Conservation (phyloP, 495 filamentous ascomycete species). For the Penicillium nucicola region DNA sequence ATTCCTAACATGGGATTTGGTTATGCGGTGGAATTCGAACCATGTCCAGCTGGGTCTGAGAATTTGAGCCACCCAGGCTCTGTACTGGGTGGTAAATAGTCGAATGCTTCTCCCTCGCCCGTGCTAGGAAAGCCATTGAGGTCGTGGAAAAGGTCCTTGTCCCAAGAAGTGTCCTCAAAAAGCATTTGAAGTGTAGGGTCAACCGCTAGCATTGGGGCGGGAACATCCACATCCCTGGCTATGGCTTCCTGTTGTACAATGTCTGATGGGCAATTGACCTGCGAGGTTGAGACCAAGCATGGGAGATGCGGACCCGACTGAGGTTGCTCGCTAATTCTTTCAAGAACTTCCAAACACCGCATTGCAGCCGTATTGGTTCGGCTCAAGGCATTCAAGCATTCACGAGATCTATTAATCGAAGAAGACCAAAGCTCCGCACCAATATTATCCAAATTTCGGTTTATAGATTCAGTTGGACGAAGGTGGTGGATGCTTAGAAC, state of each 20-base stretch:
- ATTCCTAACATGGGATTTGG: too few relatives aligned
- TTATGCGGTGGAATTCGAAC: too few relatives aligned
- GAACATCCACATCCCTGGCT: background rate
- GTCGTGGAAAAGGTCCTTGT: slow-evolving; percentile 16
- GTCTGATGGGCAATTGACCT: background rate
- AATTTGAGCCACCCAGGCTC: background rate
- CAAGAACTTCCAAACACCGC: slow-evolving; percentile 14
- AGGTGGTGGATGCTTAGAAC: slow-evolving; percentile 18
- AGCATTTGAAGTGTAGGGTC: slow-evolving; percentile 21
- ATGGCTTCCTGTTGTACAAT: background rate
- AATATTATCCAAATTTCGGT: background rate
- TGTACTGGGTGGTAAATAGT: slow-evolving; percentile 7
- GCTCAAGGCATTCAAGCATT: slow-evolving; percentile 12
- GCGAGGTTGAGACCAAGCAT: background rate
- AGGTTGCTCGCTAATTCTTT: slow-evolving; percentile 10
- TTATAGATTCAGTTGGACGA: background rate
- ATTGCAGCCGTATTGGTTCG: slow-evolving; percentile 10
- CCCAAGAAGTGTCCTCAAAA: slow-evolving; percentile 16
- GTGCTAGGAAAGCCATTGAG: slow-evolving; percentile 18
- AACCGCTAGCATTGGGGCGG: slow-evolving; percentile 3
- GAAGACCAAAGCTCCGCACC: slow-evolving; percentile 13
- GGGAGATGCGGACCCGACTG: background rate
- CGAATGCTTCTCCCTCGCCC: slow-evolving; percentile 12
- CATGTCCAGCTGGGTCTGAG: background rate
- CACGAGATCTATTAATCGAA: slow-evolving; percentile 14